Conservation (phyloP, 306 rosid species). For the Crataegus laevigata region DNA sequence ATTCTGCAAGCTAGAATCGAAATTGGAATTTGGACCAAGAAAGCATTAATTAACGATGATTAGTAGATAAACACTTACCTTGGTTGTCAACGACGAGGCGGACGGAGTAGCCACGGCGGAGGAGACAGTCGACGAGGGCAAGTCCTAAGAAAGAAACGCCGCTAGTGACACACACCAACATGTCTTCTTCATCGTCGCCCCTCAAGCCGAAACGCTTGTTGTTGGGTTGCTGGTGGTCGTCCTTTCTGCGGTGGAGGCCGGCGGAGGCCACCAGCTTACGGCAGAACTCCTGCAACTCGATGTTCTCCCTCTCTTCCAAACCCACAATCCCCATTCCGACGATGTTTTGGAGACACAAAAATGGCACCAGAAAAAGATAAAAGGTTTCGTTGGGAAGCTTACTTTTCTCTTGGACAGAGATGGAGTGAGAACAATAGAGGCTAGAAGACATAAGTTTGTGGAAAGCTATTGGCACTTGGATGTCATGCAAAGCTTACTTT, state of each 20-base stretch:
- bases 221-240: slow-evolving; percentile 24
- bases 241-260: slow-evolving; percentile 39
- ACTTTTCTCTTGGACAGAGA: neutral
- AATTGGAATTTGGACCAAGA: too few relatives aligned
- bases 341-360: too few relatives aligned
- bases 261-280: slow-evolving; percentile 33
- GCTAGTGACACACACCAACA: slow-evolving; percentile 66
- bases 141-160: slow-evolving; percentile 76
- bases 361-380: neutral
- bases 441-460: too few relatives aligned
- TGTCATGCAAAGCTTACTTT: neutral
- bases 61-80: slow-evolving; percentile 21
- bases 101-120: slow-evolving; percentile 68
- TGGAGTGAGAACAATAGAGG: too few relatives aligned
- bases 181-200: slow-evolving; percentile 21
- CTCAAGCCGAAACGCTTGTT: neutral
- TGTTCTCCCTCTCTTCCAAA: slow-evolving; percentile 32
- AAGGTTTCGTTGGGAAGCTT: neutral
- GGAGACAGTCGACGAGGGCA: slow-evolving; percentile 58
- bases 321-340: slow-evolving; percentile 48
- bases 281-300: slow-evolving; percentile 45
- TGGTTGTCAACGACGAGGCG: slow-evolving; percentile 51
- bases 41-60: neutral
- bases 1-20: too few relatives aligned
- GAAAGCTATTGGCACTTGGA: neutral